Percentiles rank a stretch among this genome's conserved stretches.
Conservation (phyloP, 441 rosid species). For the Dalechampia spathulata region DNA sequence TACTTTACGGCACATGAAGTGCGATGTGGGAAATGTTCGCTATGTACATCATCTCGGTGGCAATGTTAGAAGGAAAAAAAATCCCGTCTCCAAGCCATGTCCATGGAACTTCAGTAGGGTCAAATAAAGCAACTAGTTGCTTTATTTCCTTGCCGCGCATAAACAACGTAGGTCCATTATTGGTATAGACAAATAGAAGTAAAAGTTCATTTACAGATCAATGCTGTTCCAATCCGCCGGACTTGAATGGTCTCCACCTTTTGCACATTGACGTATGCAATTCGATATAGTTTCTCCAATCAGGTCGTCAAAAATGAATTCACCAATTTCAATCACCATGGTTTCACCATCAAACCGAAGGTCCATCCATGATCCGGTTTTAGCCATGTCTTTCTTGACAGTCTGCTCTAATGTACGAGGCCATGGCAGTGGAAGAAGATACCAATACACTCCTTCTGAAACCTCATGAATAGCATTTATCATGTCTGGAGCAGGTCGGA, state of each 20-base stretch:
- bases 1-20: too few relatives aligned
- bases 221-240: slow-evolving; percentile 16
- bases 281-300: slow-evolving; percentile 44
- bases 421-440: slow-evolving; percentile 52
- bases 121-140: slow-evolving; percentile 6
- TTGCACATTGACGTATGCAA: slow-evolving; percentile 19
- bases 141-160: slow-evolving; percentile 16
- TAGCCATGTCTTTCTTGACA: slow-evolving; percentile 65
- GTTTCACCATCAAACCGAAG: slow-evolving; percentile 40
- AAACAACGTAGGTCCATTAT: slow-evolving; percentile 9
- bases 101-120: not conserved
- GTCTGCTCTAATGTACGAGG: slow-evolving; percentile 68
- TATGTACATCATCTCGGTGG: slow-evolving; percentile 24
- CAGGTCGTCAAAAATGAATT: slow-evolving; percentile 58
- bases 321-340: slow-evolving; percentile 44
- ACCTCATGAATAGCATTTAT: slow-evolving; percentile 41
- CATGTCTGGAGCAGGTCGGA: slow-evolving; percentile 33
- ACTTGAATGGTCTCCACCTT: slow-evolving; percentile 10
- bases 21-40: not conserved
- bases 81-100: slow-evolving; percentile 3
- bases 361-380: slow-evolving; percentile 63
- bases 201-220: slow-evolving; percentile 14
- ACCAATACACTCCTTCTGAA: slow-evolving; percentile 70
- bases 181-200: slow-evolving; percentile 14
- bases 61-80: slow-evolving; percentile 17